phyloP scores from a whole-genome alignment of 768 basidiomycete genomes.

The Termitomyces sp. region DNA sequence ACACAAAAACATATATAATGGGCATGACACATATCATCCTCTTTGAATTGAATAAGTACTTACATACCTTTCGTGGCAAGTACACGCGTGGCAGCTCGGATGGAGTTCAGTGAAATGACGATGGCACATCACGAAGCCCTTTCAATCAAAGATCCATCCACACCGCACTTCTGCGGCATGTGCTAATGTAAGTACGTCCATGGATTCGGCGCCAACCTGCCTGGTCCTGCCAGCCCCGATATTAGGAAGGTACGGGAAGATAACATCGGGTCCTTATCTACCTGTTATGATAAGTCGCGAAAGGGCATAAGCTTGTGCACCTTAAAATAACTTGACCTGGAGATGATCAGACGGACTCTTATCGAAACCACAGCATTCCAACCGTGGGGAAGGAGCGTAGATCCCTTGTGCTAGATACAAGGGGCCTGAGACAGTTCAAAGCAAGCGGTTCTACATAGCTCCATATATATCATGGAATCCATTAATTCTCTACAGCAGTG shows the following conservation, averaged over 20 bases:
- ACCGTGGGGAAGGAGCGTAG: background rate
- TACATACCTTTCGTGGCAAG: background rate
- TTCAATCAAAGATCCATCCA: slow-evolving; percentile 13
- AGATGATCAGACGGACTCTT: background rate
- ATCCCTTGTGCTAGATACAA: background rate
- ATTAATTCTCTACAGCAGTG: background rate
- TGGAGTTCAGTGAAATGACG: background rate
- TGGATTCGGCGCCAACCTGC: background rate
- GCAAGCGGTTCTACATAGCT: background rate
- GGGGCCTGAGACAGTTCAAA: background rate
- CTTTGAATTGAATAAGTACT: background rate
- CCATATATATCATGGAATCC: background rate
- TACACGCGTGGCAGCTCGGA: background rate
- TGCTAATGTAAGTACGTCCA: background rate
- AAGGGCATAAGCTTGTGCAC: background rate
- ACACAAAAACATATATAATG: background rate
- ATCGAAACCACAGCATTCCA: background rate
- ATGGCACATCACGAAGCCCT: background rate
- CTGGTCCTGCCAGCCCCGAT: no score
- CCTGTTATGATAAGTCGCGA: background rate
- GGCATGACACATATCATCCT: background rate
- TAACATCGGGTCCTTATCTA: background rate
- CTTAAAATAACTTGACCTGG: background rate
- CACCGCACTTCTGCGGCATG: slow-evolving; percentile 1
- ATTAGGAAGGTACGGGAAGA: background rate